Evolutionary conservation across 2,329 filamentous ascomycete genomes (phyloP), one percentile per base, ranked within the genome.

Genomic region (Ustilaginoidea virens): DNA sequence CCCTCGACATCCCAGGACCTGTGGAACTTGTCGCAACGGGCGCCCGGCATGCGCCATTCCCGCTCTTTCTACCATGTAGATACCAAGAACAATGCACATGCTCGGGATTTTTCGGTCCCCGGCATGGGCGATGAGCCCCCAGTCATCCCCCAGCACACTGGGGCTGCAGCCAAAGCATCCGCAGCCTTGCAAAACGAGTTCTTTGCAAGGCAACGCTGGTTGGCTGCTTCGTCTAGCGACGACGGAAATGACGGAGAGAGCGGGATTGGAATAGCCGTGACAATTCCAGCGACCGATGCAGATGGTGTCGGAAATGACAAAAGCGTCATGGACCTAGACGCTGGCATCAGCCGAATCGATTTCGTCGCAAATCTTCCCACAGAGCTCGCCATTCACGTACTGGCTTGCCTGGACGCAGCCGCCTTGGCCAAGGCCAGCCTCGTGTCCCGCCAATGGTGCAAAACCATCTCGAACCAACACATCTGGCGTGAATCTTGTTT

Each of bases 401-500:
- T 77, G 7, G 58, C 64, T 5, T 53, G 64, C 29, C 55, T 77
- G 4, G 69, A 75, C 35, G 63, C 64, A 7, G 33, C 55, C 2
- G 60, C 62, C 1, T 53, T 77, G 9, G 50, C 53, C 7, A 58
- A 55, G 8, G 62, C 63, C 1, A 56, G 58, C 26, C 43, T 48
- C 14, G 71, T 75, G 2, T 73, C 60, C 9, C 55, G 43, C 17
- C 37, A 39, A 5, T 77, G 72, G 72, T 44, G 55, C 22, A 33
- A 44, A 9, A 46, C 64, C 2, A 49, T 61, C 4, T 43, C 48
- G 17, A 69, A 68, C 36, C 65, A 66, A 39, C 66, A 74, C 41
- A 60, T 77, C 26, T 77, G 72, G 72, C 60, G 69, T 11, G 65
- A 73, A 41, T 71, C 69, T 2, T 76, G 74, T 42, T 48, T 75